These are phyloP conservation scores for Fragaria vesca DNA, from an alignment of 306 rosid species.

Conservation along the genomic window DNA sequence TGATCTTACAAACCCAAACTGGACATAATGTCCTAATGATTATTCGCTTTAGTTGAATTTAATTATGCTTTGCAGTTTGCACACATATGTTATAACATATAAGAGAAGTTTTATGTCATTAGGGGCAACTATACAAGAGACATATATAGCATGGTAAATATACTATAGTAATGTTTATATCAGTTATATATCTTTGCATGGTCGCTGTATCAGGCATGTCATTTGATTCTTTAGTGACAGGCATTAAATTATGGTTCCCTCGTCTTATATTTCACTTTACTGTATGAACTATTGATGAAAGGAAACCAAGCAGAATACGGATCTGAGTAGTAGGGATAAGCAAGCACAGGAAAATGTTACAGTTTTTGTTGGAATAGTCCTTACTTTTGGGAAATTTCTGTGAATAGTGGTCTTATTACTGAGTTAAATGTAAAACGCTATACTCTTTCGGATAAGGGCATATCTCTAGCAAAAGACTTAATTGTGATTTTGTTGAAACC, in stretches of 20 bases:
- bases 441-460: no score
- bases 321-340: background rate
- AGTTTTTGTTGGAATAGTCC: background rate
- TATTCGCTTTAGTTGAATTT: background rate
- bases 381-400: background rate
- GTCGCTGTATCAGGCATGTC: background rate
- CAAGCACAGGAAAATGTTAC: background rate
- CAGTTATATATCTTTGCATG: background rate
- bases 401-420: background rate
- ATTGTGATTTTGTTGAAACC: background rate
- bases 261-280: background rate
- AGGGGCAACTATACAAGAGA: background rate
- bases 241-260: background rate
- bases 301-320: background rate
- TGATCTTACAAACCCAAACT: background rate
- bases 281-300: constrained; percentile 3
- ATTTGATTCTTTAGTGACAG: background rate
- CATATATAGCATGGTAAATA: background rate
- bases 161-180: background rate
- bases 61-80: no score
- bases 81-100: background rate
- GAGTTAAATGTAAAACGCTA: background rate
- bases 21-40: background rate
- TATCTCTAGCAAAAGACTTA: background rate
- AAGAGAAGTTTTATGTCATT: background rate